phyloP scores from a whole-genome alignment of 768 basidiomycete species.

The Sistotremastrum suecicum region DNA sequence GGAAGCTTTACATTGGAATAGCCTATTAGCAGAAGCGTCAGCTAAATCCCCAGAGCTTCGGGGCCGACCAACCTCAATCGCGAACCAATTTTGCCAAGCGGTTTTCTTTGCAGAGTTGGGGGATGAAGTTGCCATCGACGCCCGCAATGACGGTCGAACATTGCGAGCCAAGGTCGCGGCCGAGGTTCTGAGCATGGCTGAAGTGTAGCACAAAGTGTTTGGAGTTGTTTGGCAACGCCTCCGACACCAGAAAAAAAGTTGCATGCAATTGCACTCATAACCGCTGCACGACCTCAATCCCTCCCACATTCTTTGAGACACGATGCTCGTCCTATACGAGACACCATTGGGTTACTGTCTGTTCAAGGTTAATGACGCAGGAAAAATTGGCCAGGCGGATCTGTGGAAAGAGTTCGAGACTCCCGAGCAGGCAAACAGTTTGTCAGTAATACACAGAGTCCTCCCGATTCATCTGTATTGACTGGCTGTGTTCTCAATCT shows the following conservation, averaged over 20 bases:
- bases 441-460: slow-evolving; percentile 40
- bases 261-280: too few relatives aligned
- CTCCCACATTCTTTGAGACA: slow-evolving; percentile 1
- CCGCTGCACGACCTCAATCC: not conserved
- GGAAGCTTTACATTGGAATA: too few relatives aligned
- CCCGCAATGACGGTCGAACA: too few relatives aligned
- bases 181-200: too few relatives aligned
- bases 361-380: slow-evolving; percentile 86
- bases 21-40: not conserved
- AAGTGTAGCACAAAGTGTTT: too few relatives aligned
- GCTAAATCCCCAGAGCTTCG: not conserved
- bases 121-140: too few relatives aligned
- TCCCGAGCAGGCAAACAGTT: slow-evolving; percentile 80
- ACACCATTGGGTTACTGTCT: slow-evolving; percentile 94
- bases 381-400: slow-evolving; percentile 76
- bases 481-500: not conserved
- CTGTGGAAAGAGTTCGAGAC: slow-evolving; percentile 88
- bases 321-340: slow-evolving; percentile 94
- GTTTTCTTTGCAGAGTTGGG: too few relatives aligned
- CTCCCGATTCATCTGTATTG: slow-evolving; percentile 1
- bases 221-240: too few relatives aligned
- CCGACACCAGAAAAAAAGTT: too few relatives aligned
- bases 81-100: slow-evolving; percentile 41
- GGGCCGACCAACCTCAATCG: slow-evolving; percentile 42
- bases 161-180: too few relatives aligned